Base-by-base conservation (phyloP, 805 yeast species). In the Tetrapisispora iriomotensis region DNA sequence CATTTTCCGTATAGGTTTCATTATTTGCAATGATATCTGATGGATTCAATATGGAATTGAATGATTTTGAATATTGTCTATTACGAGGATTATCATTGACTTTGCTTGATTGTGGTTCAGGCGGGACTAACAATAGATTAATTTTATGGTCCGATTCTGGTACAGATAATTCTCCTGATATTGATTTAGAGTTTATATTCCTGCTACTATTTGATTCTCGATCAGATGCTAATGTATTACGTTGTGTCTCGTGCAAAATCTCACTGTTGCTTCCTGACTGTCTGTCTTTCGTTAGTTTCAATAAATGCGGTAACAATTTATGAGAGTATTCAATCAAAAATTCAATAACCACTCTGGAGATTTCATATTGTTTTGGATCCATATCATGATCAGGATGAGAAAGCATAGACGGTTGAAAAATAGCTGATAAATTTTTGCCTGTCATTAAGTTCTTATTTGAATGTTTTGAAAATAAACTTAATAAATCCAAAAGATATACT, bases 331-430 rank as follows among this genome's bases (percentile, higher is more conserved):
- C 88, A 41, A 90, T 83, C 65, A 92, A 71, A 48, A 90, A 87
- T 54, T 88, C 94, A 20, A 92, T 81, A 25, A 85, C 95, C 7
- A 77, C 70, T 48, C 88, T 86, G 5, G 95, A 83, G 26, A 86
- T 64, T 10, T 84, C 90, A 62, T 88, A 88, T 61, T 92, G 96
- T 24, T 78, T 85, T 1, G 96, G 96, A 30, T 81, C 75, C 79
- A 90, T 75, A 56, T 88, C 96, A 59, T 92, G 96, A 47, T 72
- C 74, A 5, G 96, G 95, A 59, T 90, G 97, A 8, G 94, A 82
- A 38, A 92, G 67, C 14, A 92, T 77, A n/a, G 95, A 83, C 3
- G 98, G 97, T 64, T 92, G 98, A 65, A 92, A 92, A 41, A 92
- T 84, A 2, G 97, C 95, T 1, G 97, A 95, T 46, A 92, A 66